These are phyloP conservation scores for Cryptosporidium andersoni DNA, from an alignment of 169 alveolate genomes.

Conservation along the genomic window DNA sequence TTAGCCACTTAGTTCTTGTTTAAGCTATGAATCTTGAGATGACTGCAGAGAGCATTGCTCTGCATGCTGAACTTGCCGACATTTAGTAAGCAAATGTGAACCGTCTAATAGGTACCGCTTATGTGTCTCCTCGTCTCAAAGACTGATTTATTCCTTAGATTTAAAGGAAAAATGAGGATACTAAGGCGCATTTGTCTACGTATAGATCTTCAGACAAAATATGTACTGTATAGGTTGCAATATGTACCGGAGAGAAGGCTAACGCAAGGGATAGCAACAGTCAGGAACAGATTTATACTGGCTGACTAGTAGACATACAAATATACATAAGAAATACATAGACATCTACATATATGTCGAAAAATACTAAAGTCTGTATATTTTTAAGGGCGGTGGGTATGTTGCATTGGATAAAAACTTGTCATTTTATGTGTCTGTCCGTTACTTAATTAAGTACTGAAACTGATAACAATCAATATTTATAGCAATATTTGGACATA, in stretches of 20 bases:
- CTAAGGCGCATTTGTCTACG: slow-evolving; percentile 49
- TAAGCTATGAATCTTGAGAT: too few species aligned
- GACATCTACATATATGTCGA: slow-evolving; percentile 72
- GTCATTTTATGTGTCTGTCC: slow-evolving; percentile 70
- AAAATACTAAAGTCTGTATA: slow-evolving; percentile 18
- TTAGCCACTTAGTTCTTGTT: too few species aligned
- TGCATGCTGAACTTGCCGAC: neutral
- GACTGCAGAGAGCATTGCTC: neutral
- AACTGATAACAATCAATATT: neutral
- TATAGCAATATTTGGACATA: slow-evolving; percentile 4
- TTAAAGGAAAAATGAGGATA: slow-evolving; percentile 69
- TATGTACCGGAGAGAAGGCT: slow-evolving; percentile 43
- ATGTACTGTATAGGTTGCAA: slow-evolving; percentile 38
- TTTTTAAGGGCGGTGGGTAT: slow-evolving; percentile 46
- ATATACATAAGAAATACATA: slow-evolving; percentile 67
- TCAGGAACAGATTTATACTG: slow-evolving; percentile 30
- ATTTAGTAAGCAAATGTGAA: neutral
- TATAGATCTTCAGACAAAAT: slow-evolving; percentile 55
- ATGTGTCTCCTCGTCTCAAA: neutral
- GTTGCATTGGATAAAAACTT: slow-evolving; percentile 62
- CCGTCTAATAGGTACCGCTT: neutral
- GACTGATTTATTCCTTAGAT: neutral
- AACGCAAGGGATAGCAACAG: slow-evolving; percentile 72
- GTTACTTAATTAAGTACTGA: neutral
- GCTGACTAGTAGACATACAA: slow-evolving; percentile 62